phyloP scores from a whole-genome alignment of 345 rosid genomes.

The Eucalyptus lansdowneana region DNA sequence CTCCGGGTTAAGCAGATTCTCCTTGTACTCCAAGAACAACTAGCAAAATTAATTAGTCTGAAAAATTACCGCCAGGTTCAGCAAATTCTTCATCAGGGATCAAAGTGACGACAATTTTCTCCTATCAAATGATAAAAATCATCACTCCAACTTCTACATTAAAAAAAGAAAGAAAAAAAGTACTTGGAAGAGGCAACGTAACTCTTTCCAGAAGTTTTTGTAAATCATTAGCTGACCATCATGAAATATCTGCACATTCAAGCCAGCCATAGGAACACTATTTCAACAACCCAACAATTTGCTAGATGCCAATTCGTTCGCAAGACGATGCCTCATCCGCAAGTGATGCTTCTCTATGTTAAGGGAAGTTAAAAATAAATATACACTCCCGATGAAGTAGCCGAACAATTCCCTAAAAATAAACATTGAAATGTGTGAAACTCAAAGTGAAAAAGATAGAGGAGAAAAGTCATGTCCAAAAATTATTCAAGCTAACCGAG shows the following conservation, averaged over 20 bases:
- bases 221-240: too few species aligned
- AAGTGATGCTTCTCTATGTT: too few species aligned
- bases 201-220: too few species aligned
- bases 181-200: too few species aligned
- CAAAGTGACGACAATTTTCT: conserved; percentile 64
- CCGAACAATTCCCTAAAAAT: conserved; percentile 68
- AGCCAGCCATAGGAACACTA: too few species aligned
- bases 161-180: too few species aligned
- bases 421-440: not conserved
- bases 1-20: not conserved
- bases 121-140: conserved; percentile 20
- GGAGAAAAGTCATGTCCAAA: not conserved
- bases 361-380: too few species aligned
- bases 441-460: conserved; percentile 28
- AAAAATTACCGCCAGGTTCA: conserved; percentile 49
- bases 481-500: conserved; percentile 21
- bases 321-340: too few species aligned
- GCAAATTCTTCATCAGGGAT: conserved; percentile 68
- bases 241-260: too few species aligned
- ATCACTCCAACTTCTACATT: not conserved
- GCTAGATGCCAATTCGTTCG: too few species aligned
- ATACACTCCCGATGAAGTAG: conserved; percentile 45
- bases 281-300: too few species aligned
- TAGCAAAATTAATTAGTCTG: not conserved
- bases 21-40: not conserved